Evolutionary conservation across 164 flowering plant genomes (phyloP), one percentile per base, ranked within the genome.

Genomic region (Macadamia integrifolia): DNA sequence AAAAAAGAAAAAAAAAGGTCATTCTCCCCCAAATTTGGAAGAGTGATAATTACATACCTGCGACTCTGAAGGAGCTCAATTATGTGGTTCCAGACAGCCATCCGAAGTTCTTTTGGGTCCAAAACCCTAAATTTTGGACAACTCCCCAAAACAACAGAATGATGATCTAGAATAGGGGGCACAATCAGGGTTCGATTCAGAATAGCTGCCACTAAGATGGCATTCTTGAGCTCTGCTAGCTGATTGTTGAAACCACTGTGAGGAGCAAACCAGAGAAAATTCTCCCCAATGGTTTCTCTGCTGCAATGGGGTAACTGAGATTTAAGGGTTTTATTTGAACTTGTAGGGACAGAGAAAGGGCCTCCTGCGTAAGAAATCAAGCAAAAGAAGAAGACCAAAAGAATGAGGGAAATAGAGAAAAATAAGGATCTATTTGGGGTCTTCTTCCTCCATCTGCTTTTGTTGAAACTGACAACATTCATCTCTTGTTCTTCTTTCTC

Each of bases 191-290:
- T 90, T 43, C 97, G 85, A 73, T 94, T 92, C 52, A 94, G 70
- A 11, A 94, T 85, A 1, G 80, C 84, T 4, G 97, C 89, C 75
- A 92, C 77, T 32, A 94, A 32, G 29, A 90, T 42, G 6, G 92
- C 97, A 66, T 90, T 89, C 72, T 81, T 90, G 76, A 94, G 81
- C 80, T 94, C 98, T 5, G 95, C 78, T 1, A 92, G 81, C 83
- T 94, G 99, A 76, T 94, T 94, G 83, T 90, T 90, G 84, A 94
- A 94, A 15, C 99, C 98, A 62, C 99, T 94, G 78, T 94, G 97
- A 0, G 98, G 98, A 1, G 99, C 88, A 70, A 82, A 94, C 82
- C 81, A 88, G 6, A 92, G 72, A 74, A 87, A 90, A 58, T 66
- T 86, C 58, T 85, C 80, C 10, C 77, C 80, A 40, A 53, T 58